Conservation (phyloP, 768 basidiomycete genomes). For the Boletus vinaceobasis region DNA sequence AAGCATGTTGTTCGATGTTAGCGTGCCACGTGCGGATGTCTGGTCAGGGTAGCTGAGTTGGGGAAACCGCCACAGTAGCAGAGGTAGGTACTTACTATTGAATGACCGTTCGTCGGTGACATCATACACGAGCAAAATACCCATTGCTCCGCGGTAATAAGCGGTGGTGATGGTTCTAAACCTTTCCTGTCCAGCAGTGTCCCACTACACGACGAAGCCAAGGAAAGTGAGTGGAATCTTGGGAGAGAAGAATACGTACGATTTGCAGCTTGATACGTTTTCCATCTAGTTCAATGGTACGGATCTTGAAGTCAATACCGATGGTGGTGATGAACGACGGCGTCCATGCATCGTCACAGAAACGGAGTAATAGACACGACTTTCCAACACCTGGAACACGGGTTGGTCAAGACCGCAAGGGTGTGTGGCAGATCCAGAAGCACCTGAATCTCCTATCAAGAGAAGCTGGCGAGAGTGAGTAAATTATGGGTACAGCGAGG, state of each 20-base stretch:
- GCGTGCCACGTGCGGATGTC: constrained; percentile 98
- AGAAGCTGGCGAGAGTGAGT: constrained; percentile 56
- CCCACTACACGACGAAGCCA: constrained; percentile 65
- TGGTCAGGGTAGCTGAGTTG: constrained; percentile 29
- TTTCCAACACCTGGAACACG: constrained; percentile 78
- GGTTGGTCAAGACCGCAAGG: constrained; percentile 9
- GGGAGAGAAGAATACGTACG: constrained; percentile 45
- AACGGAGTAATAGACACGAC: constrained; percentile 91
- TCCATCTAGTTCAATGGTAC: constrained; percentile 96
- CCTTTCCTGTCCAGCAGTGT: constrained; percentile 98
- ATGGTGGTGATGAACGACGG: constrained; percentile 99
- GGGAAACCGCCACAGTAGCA: constrained; percentile 11
- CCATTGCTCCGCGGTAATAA: constrained; percentile 99
- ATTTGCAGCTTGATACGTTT: constrained; percentile 99
- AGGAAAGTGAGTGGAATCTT: neutral
- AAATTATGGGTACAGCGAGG: neutral
- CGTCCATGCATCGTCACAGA: constrained; percentile 99
- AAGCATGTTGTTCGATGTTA: constrained; percentile 98
- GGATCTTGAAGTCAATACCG: constrained; percentile 99
- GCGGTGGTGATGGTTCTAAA: constrained; percentile 98
- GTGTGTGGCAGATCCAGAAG: neutral
- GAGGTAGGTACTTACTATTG: constrained; percentile 69
- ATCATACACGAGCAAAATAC: constrained; percentile 97
- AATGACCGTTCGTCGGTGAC: constrained; percentile 94
- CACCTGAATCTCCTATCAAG: constrained; percentile 95